Base-by-base conservation (phyloP, 257 asterid genomes). In the Lycium barbarum region DNA sequence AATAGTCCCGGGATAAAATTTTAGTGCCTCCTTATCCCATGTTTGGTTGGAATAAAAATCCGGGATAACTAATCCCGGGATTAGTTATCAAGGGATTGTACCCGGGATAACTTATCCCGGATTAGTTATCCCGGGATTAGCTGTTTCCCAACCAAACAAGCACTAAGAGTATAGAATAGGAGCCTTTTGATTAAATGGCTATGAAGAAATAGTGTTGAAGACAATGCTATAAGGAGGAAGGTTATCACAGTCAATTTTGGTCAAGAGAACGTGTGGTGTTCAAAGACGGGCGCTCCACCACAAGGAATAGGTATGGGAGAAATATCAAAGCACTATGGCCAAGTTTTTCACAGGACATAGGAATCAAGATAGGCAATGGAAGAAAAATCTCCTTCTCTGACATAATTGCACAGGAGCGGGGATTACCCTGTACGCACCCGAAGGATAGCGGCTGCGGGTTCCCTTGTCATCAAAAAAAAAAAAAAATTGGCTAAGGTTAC, bases 331-430 rank as follows among this genome's bases (percentile, higher is more conserved):
- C 59, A n/a, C 12, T 53, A 73, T 20, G 36, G 43, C 61, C 11
- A 49, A 10, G 2, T 20, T 47, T 73, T 73, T 74, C 81, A 20
- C 61, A 49, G 0, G 59, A 74, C 12, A 74, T 49, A 20, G 61
- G 36, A 74, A 51, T 74, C 61, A 74, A 74, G 81, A 74, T 74
- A 49, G 81, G 43, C 20, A 49, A 74, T 12, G 43, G 62, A 74
- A 49, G 55, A 49, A 49, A 74, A 74, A 61, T 47, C 61, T 74
- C 40, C 2, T 12, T 74, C 43, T 14, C 0, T 4, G 6, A 74
- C 35, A 74, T 49, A 20, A 74, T 26, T 26, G 33, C 33, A 26
- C 33, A 26, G 33, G 33, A 26, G 33, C 33, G 33, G 33, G 33
- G 33, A 0, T 26, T 26, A 26, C 33, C 33, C 33, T 26, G 33